Evolutionary conservation across 2,329 filamentous ascomycete genomes (phyloP).

Genomic region (Xylariaceae sp.): DNA sequence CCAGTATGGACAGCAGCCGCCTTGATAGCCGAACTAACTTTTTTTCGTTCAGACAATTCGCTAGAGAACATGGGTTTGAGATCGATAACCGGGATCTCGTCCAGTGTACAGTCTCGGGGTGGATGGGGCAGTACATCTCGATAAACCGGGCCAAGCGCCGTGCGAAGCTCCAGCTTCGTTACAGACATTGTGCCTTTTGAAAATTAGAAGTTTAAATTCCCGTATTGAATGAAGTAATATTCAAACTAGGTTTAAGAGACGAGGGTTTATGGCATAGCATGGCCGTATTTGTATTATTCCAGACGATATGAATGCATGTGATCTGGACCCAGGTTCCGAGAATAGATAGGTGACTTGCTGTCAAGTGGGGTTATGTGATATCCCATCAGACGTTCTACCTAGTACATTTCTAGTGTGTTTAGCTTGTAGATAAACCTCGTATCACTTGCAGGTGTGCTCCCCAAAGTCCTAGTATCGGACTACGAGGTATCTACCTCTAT

Average conservation of each 20-base stretch:
- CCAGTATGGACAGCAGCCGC: slow-evolving; percentile 57
- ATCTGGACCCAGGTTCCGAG: background rate
- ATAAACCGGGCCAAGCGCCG: slow-evolving; percentile 43
- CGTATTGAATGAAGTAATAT: background rate
- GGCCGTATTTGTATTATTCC: background rate
- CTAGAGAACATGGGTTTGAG: slow-evolving; percentile 50
- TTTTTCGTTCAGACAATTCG: slow-evolving; percentile 44
- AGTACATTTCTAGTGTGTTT: no score
- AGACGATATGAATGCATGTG: background rate
- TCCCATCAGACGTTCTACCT: background rate
- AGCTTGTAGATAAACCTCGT: no score
- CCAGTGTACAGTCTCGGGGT: slow-evolving; percentile 41
- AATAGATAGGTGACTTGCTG: background rate
- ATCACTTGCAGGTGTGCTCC: no score
- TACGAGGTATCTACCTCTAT: no score
- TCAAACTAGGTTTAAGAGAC: background rate
- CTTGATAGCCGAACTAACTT: slow-evolving; percentile 51
- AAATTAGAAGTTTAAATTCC: background rate
- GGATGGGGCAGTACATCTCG: slow-evolving; percentile 41
- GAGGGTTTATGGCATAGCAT: background rate
- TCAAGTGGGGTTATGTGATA: slow-evolving; percentile 1
- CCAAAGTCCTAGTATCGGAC: no score
- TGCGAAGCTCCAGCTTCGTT: slow-evolving; percentile 43
- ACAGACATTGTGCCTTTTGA: slow-evolving; percentile 31
- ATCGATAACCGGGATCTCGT: slow-evolving; percentile 63